Percentiles rank a stretch among this genome's conserved stretches.
These are phyloP conservation scores for Ophiobolus disseminans DNA, from an alignment of 2,329 filamentous ascomycete genomes.

Conservation along the genomic window DNA sequence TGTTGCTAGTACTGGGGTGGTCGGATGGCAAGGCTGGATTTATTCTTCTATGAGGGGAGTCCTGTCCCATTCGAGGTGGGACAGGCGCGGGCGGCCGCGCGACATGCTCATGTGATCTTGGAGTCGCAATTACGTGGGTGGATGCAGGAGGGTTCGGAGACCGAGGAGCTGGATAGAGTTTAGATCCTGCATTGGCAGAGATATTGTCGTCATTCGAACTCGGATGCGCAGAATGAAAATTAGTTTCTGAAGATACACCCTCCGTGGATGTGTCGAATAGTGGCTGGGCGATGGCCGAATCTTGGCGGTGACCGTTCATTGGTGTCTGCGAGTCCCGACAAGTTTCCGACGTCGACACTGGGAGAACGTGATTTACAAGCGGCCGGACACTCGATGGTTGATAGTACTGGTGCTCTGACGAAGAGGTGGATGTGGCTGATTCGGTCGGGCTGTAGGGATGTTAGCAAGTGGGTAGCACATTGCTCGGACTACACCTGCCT, in stretches of 20 bases:
- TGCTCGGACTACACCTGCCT: constrained; percentile 12
- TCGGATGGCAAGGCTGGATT: constrained; percentile 13
- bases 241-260: constrained; percentile 12
- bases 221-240: constrained; percentile 17
- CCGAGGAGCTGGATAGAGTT: constrained; percentile 5
- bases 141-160: constrained; percentile 7
- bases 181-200: constrained; percentile 5
- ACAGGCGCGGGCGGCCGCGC: constrained; percentile 6
- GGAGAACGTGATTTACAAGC: constrained; percentile 4
- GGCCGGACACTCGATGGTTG: constrained; percentile 7
- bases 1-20: constrained; percentile 13
- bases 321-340: constrained; percentile 11
- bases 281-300: constrained; percentile 27
- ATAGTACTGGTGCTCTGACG: constrained; percentile 13
- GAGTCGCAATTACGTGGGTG: not conserved
- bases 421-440: constrained; percentile 10
- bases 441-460: constrained; percentile 17
- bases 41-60: not conserved
- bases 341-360: constrained; percentile 11
- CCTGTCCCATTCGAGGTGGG: constrained; percentile 14
- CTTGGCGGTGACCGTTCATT: constrained; percentile 24
- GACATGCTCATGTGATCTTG: constrained; percentile 20
- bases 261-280: constrained; percentile 24
- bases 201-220: constrained; percentile 13
- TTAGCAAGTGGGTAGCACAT: constrained; percentile 11